Conservation (phyloP, 345 rosid species). For the Gossypium rotundifolium region DNA sequence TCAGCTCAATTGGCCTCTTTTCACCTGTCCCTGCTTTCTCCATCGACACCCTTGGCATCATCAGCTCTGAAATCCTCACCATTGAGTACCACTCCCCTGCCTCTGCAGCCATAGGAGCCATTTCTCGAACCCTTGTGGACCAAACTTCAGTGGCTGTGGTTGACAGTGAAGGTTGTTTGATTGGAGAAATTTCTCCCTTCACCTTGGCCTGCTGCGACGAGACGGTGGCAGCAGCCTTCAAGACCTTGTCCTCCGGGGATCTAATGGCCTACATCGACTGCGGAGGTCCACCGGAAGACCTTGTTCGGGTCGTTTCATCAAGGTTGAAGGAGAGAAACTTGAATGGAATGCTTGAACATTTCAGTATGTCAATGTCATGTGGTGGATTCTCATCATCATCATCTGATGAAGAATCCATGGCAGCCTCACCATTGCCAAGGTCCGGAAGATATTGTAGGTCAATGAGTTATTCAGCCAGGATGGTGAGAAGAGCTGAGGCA, state of each 20-base stretch:
- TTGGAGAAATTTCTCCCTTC: constrained; percentile 78
- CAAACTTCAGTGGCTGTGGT: constrained; percentile 77
- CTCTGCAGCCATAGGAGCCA: constrained; percentile 39
- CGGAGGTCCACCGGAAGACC: constrained; percentile 76
- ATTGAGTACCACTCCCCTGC: constrained; percentile 67
- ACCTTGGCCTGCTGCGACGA: constrained; percentile 60
- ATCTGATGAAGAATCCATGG: constrained; percentile 60
- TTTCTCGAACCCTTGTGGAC: constrained; percentile 37
- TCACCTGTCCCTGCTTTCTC: constrained; percentile 64
- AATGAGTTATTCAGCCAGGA: constrained; percentile 57
- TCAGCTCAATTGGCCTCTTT: constrained; percentile 65
- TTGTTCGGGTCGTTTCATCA: constrained; percentile 41
- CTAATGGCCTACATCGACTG: constrained; percentile 84
- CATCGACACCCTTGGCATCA: constrained; percentile 54
- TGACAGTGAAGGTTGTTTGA: constrained; percentile 44
- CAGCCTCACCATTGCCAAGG: constrained; percentile 14
- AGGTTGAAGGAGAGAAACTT: constrained; percentile 45
- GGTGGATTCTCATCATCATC: constrained; percentile 33
- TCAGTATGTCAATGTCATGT: constrained; percentile 20
- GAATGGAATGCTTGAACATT: constrained; percentile 45
- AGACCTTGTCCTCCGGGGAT: constrained; percentile 69
- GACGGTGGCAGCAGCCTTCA: constrained; percentile 59
- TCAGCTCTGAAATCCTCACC: constrained; percentile 41
- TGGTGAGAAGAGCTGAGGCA: constrained; percentile 74
- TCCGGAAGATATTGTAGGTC: constrained; percentile 47